phyloP scores from a whole-genome alignment of 768 basidiomycete species.

The Boletus rubroflammeus region DNA sequence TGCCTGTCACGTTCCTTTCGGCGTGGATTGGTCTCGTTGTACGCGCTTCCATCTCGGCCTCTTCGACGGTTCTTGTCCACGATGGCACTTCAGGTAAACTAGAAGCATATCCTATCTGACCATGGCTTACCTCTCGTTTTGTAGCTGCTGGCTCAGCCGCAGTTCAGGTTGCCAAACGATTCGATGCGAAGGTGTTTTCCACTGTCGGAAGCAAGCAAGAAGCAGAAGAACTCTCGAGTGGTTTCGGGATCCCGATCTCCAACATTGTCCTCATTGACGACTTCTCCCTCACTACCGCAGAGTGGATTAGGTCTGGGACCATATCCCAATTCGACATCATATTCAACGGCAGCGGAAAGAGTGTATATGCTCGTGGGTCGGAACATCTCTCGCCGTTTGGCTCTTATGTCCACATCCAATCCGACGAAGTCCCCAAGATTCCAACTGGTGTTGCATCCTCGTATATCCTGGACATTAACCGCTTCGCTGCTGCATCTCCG shows the following conservation, averaged over 20 bases:
- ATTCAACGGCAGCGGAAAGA: constrained; percentile 21
- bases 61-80: constrained; percentile 26
- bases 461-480: constrained; percentile 20
- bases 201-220: constrained; percentile 20
- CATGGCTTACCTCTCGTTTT: neutral
- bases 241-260: constrained; percentile 6
- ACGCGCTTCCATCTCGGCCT: constrained; percentile 15
- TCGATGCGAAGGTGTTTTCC: constrained; percentile 17
- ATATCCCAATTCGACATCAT: constrained; percentile 22
- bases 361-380: constrained; percentile 11
- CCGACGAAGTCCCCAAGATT: constrained; percentile 11
- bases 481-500: constrained; percentile 19
- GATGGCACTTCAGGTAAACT: constrained; percentile 26
- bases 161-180: constrained; percentile 25
- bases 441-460: constrained; percentile 18
- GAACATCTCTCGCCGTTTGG: constrained; percentile 26
- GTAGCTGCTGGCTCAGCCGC: constrained; percentile 25
- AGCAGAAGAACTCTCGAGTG: constrained; percentile 12
- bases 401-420: constrained; percentile 24
- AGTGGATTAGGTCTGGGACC: constrained; percentile 15
- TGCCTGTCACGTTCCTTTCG: constrained; percentile 22
- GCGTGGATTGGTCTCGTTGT: constrained; percentile 27
- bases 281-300: constrained; percentile 1
- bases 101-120: neutral
- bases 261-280: constrained; percentile 13